Percentiles rank a stretch among this genome's conserved stretches.
These are phyloP conservation scores for Rhododendron ferrugineum DNA, from an alignment of 148 eudicot genomes.

Conservation along the genomic window DNA sequence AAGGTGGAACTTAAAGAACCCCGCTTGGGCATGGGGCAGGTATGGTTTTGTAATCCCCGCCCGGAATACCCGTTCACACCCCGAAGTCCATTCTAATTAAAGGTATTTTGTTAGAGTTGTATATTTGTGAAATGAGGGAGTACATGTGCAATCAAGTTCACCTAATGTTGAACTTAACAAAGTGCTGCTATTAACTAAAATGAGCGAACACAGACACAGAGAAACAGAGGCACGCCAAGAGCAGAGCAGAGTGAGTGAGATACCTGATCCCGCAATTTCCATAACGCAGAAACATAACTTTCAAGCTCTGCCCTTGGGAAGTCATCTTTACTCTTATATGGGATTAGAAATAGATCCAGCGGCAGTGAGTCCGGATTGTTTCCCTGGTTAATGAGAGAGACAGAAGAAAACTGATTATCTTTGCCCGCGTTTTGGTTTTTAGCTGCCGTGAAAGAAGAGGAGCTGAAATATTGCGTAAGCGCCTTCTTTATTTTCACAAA, in stretches of 20 bases:
- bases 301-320: constrained; percentile 35
- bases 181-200: not conserved
- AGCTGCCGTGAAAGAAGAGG: constrained; percentile 53
- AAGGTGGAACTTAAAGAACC: not conserved
- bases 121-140: not conserved
- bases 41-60: not conserved
- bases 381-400: constrained; percentile 10
- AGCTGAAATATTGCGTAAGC: constrained; percentile 49
- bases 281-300: constrained; percentile 50
- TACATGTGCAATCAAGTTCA: not conserved
- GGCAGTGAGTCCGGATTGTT: constrained; percentile 23
- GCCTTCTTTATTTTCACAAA: constrained; percentile 42
- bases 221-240: not conserved
- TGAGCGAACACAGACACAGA: not conserved
- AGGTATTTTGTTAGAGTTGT: not conserved
- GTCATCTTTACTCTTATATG: constrained; percentile 45
- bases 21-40: not conserved
- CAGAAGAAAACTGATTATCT: constrained; percentile 16
- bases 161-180: not conserved
- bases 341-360: constrained; percentile 49
- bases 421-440: constrained; percentile 26
- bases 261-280: constrained; percentile 75
- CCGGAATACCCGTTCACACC: not conserved
- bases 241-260: not conserved
- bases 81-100: not conserved